Evolutionary conservation across 2,329 filamentous ascomycete genomes (phyloP), one percentile per base, ranked within the genome.

Genomic region (Colletotrichum gigasporum): DNA sequence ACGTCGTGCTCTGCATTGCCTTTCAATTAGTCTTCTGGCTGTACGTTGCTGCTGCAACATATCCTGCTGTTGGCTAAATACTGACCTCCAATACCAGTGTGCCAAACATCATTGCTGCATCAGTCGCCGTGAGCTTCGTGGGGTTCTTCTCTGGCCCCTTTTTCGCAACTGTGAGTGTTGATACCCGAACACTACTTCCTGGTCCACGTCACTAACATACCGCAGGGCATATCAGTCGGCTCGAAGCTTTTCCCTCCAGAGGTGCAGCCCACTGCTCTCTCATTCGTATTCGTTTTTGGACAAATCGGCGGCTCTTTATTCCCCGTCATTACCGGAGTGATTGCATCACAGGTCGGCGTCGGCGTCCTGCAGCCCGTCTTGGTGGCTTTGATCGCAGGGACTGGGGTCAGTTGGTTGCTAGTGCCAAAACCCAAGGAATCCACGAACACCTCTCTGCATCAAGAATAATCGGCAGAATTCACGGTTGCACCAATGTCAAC

Each of bases 21-120:
- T 71, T 89, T 1, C 86, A 90, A 67, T 69, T 90, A 7, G 74
- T 89, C 0, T 89, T 89, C 52, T 90, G 87, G 87, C 75, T 87
- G 72, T 85, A 55, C 68, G 77, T 74, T 5, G 2, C n/a, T 35
- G 3, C 16, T 12, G 9, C 12, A 14, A 8, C 10, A n/a, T 2
- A 3, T 24, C 28, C 35, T 28, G 2, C 26, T 10, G 0, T 4
- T 4, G 1, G 4, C 3, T 20, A 41, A 2, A 6, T 4, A 20
- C 64, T 72, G 11, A 72, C 39, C 12, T 18, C 5, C n/a, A 7
- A 20, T 0, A 18, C 3, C 44, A 80, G 78, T 2, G 76, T 80
- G 0, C 79, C 79, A 0, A 80, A 78, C 22, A 80, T 81, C 35
- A 74, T 85, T 10, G 81, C 79, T 0, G 84, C 84, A 11, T 83